These are phyloP conservation scores for Haberlea rhodopensis DNA, from an alignment of 257 asterid species.

Conservation along the genomic window DNA sequence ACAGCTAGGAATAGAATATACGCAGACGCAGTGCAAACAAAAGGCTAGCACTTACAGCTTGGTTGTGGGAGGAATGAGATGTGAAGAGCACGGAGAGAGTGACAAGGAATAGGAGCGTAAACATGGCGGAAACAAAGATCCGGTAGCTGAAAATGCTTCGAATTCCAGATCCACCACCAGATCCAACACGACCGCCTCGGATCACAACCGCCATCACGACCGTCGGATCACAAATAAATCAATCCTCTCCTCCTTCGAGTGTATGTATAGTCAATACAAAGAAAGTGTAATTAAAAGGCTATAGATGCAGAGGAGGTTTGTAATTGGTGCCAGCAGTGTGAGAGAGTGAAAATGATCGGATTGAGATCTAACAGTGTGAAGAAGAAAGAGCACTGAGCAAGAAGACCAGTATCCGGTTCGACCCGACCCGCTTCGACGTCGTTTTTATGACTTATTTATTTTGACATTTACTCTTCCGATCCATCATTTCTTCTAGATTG, in stretches of 20 bases:
- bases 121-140: slow-evolving; percentile 88
- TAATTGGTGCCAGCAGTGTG: not conserved
- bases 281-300: not conserved
- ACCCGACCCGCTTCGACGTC: slow-evolving; percentile 36
- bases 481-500: not conserved
- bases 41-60: slow-evolving; percentile 40
- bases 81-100: slow-evolving; percentile 84
- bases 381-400: not conserved
- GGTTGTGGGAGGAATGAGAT: slow-evolving; percentile 57
- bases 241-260: not conserved
- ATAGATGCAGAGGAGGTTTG: slow-evolving; percentile 9
- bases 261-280: not conserved
- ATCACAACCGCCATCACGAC: slow-evolving; percentile 81
- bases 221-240: slow-evolving; percentile 24
- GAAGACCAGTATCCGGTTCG: not conserved
- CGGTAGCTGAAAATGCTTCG: slow-evolving; percentile 87
- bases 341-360: slow-evolving; percentile 14
- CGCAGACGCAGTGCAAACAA: not conserved
- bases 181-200: slow-evolving; percentile 74
- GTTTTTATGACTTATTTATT: not conserved
- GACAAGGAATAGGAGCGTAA: slow-evolving; percentile 78
- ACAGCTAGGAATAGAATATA: not conserved
- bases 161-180: slow-evolving; percentile 74
- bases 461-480: not conserved
- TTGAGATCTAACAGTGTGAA: slow-evolving; percentile 31